Base-by-base conservation (phyloP, 768 basidiomycete genomes). In the Serpula lacrymans region DNA sequence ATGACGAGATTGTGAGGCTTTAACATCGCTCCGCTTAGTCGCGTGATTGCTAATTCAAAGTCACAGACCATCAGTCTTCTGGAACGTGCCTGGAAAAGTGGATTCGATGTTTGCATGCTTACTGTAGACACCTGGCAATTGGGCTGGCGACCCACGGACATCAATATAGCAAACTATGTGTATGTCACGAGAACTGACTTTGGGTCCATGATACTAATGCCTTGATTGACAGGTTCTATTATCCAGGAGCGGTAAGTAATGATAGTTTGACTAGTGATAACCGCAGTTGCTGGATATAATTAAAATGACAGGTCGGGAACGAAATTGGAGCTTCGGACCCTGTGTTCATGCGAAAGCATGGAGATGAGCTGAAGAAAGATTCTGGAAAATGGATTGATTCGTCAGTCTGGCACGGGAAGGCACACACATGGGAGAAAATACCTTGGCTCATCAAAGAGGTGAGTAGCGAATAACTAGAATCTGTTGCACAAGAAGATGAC, bases 71-170 rank as follows among this genome's bases (percentile, higher is more conserved):
- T 70, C 21, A 74, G 69, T 34, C 53, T 79, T 9, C 51, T 79
- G 17, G 59, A 68, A 35, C 59, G 75, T 5, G 73, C 71, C 0
- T 70, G 63, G 58, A 68, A 69, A 32, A 62, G 59, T 23, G 74
- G 75, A 0, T 78, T 71, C 52, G 63, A 70, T 46, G 70, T 67
- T 11, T 61, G 64, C 17, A 70, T 74, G 65, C 60, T 74, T 36
- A 74, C 72, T 0, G 65, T 70, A 11, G 70, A 72, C 44, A 75
- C 74, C 34, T 73, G 73, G 72, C 69, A 75, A 49, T 58, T 75
- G 26, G 75, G 69, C 12, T 72, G 74, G 72, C 51, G 69, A 1
- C 69, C 67, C 9, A 66, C 67, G 1, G 74, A 77, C 49, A 70
- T 76, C 34, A 69, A 70, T 43, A 60, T 71, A 21, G 70, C 71